Evolutionary conservation across 352 stramenopile species (phyloP), one percentile per base, ranked within the genome.

Genomic region (Phytophthora melonis): DNA sequence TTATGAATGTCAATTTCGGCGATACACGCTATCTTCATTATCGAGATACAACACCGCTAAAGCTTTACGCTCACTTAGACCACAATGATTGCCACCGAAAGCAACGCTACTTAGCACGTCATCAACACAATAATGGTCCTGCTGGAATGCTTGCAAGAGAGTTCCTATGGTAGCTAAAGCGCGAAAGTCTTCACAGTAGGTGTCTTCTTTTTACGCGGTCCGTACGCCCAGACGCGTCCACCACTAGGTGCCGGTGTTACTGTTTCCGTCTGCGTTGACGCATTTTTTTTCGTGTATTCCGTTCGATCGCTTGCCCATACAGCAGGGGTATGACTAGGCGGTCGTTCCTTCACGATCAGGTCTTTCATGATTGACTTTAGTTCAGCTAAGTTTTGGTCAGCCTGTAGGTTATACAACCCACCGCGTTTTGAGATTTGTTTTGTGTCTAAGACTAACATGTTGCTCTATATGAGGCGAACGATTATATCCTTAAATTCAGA

Each of bases 301-400:
- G 18, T 54, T 41, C 34, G 34, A 10, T 54, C 19, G n/a, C 8
- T 27, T 13, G 5, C 47, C 50, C 50, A 34, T 57, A 57, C 19
- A 19, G 50, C 50, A 3, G 21, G 21, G 11, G 21, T 56, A 19
- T 56, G 19, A 36, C 6, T 56, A 34, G 50, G 39, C 36, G 58
- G 58, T 19, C 25, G 23, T 14, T 65, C 58, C 18, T 23, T 36
- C 10, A 57, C 41, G 18, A 65, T 65, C 0, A 65, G 13, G n/a
- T 65, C 25, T 13, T 65, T 65, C 58, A 65, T 65, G 16, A 65
- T 65, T 13, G 58, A 57, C 57, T 65, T 65, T 3, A 65, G 58
- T 57, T 65, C 58, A 49, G 58, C 47, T 47, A 61, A n/a, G 23
- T 57, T 57, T n/a, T 57, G 50, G 10, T 62, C 56, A 62, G 56